These are phyloP conservation scores for Penicillium paneum DNA, from an alignment of 2,329 filamentous ascomycete genomes.

Conservation along the genomic window DNA sequence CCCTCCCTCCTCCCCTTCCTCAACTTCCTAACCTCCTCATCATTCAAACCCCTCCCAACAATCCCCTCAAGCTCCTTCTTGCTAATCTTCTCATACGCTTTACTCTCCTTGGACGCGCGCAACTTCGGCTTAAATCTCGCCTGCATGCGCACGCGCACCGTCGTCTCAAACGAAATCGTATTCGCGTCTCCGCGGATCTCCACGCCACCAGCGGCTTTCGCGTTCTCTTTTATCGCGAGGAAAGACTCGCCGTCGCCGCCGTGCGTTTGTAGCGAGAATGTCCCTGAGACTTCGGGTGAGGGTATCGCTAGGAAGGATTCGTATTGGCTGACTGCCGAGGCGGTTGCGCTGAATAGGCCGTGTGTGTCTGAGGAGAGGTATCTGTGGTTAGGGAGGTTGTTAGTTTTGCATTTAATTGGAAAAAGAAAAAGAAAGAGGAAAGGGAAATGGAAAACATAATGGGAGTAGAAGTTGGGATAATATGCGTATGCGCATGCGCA, in stretches of 20 bases:
- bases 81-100: conserved; percentile 79
- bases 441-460: background rate
- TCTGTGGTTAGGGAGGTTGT: conserved; percentile 43
- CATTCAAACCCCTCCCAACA: conserved; percentile 70
- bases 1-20: conserved; percentile 82
- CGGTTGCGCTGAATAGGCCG: conserved; percentile 70
- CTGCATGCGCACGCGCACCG: conserved; percentile 85
- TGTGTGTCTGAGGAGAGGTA: conserved; percentile 84
- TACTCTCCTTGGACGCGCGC: conserved; percentile 76
- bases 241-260: conserved; percentile 62
- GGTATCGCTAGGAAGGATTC: conserved; percentile 74
- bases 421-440: background rate
- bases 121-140: conserved; percentile 85
- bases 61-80: conserved; percentile 79
- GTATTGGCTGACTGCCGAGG: conserved; percentile 77
- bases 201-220: conserved; percentile 48
- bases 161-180: conserved; percentile 64
- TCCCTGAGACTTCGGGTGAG: conserved; percentile 61
- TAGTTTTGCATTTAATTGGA: background rate
- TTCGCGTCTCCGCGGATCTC: conserved; percentile 76
- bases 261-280: conserved; percentile 69
- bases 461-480: background rate
- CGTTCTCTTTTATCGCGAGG: conserved; percentile 58
- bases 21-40: conserved; percentile 79
- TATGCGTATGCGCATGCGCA: background rate